A percentile compares a stretch with the other conserved stretches of the same genome.
These are phyloP conservation scores for Mimosa bimucronata DNA, from an alignment of 306 rosid genomes.

Conservation along the genomic window DNA sequence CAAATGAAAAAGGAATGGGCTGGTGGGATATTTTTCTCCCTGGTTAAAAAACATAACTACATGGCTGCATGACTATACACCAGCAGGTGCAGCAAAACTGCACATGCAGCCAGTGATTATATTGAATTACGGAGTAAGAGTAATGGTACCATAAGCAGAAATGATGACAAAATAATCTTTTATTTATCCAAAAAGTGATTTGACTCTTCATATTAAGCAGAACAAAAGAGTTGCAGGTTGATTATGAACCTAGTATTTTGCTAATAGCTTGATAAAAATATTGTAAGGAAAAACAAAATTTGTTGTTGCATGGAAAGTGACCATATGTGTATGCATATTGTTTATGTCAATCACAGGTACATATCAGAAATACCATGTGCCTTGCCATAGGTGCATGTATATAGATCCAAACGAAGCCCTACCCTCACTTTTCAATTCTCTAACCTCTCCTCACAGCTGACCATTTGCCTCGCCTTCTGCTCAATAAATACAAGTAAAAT, in stretches of 20 bases:
- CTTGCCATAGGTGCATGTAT: constrained; percentile 36
- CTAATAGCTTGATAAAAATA: too few species aligned
- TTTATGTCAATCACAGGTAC: background rate
- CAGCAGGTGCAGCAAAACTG: background rate
- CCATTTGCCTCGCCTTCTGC: background rate
- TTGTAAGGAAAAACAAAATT: background rate
- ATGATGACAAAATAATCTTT: background rate
- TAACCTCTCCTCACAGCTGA: background rate
- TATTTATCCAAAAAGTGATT: too few species aligned
- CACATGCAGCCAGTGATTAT: background rate
- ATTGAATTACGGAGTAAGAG: background rate
- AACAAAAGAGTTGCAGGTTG: background rate
- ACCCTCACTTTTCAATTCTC: background rate
- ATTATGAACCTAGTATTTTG: too few species aligned
- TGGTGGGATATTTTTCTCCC: background rate
- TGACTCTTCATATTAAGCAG: too few species aligned
- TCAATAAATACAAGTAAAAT: background rate
- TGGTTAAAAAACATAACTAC: background rate
- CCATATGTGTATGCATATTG: background rate
- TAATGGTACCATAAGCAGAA: background rate
- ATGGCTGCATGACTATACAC: background rate
- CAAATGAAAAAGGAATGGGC: constrained; percentile 6
- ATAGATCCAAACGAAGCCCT: background rate
- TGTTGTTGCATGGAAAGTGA: background rate
- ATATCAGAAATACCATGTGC: background rate